phyloP scores from a whole-genome alignment of 768 basidiomycete genomes.

The Dentipellis fragilis region DNA sequence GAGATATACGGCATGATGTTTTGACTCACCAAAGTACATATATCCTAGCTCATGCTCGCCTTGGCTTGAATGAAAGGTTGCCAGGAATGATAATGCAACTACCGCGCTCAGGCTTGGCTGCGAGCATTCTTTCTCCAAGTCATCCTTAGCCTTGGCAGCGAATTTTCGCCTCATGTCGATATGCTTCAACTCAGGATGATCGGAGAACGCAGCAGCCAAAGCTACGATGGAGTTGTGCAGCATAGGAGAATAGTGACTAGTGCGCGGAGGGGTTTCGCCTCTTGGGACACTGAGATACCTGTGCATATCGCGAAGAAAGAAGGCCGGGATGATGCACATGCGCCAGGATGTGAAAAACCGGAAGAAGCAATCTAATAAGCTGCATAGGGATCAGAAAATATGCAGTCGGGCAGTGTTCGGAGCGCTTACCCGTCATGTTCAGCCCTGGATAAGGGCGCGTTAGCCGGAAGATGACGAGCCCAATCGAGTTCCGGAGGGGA shows the following conservation, averaged over 20 bases:
- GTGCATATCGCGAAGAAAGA: constrained; percentile 34
- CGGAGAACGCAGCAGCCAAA: constrained; percentile 28
- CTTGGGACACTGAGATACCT: constrained; percentile 22
- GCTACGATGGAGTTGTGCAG: constrained; percentile 57
- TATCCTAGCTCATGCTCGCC: constrained; percentile 35
- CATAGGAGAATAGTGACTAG: constrained; percentile 61
- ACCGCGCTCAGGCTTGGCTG: constrained; percentile 31
- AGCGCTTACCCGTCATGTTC: constrained; percentile 20
- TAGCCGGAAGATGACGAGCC: constrained; percentile 21
- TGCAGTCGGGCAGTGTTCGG: background rate
- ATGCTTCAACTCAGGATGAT: constrained; percentile 24
- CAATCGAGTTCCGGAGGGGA: constrained; percentile 15
- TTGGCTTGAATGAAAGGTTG: constrained; percentile 28
- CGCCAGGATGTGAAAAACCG: constrained; percentile 30
- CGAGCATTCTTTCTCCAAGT: constrained; percentile 29
- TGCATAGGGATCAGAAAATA: constrained; percentile 4
- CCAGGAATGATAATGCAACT: constrained; percentile 27
- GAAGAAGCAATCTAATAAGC: constrained; percentile 27
- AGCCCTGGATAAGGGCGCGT: constrained; percentile 17
- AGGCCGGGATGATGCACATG: constrained; percentile 27
- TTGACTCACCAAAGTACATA: constrained; percentile 27
- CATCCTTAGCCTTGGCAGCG: constrained; percentile 28
- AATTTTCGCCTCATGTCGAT: constrained; percentile 20
- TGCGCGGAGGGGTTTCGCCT: constrained; percentile 24
- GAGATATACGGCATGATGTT: background rate